Evolutionary conservation across 495 filamentous ascomycete genomes (phyloP), one percentile per base, ranked within the genome.

Genomic region (Penicillium odoratum): DNA sequence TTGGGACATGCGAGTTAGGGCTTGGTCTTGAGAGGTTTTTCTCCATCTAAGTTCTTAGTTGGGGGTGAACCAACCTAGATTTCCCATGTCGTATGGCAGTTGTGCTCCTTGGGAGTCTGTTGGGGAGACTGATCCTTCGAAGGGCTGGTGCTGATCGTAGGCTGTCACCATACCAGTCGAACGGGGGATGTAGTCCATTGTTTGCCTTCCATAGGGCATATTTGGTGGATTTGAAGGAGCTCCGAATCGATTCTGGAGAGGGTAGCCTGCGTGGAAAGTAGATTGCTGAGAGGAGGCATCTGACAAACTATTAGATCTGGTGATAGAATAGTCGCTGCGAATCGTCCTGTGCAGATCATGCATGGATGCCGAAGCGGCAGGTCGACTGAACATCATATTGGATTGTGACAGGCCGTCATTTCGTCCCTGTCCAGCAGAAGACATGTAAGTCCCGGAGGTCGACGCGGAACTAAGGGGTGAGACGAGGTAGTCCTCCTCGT

Each of bases 401-500:
- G 69, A 55, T 25, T 60, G 63, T 9, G 69, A 54, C 28, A 74
- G 59, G 18, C 61, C 58, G 28, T 78, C 70, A 16, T 63, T 64
- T 42, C 62, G 57, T 42, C 68, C 57, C 43, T 69, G 53, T 11
- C 66, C 65, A 55, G 70, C 58, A 38, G 77, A 72, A 9, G 73
- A 62, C 58, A 74, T 73, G 54, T 75, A 74, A n/a, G 72, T 72
- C 45, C 75, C 74, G 51, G 64, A 69, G 26, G 74, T 72, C 2
- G 77, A 76, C 4, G 73, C 66, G n/a, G 74, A 72, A 50, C 74
- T 78, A 33, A 77, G 61, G 11, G 77, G 77, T 15, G 77, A 80
- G 43, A 76, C 69, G 11, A 75, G 63, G 53, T 78, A 78, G 0
- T 78, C 75, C 26, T 78, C 77, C 13, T 77, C 75, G 31, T 71